Conservation (phyloP, 2,329 filamentous ascomycete genomes). For the Geoglossum cookeanum region DNA sequence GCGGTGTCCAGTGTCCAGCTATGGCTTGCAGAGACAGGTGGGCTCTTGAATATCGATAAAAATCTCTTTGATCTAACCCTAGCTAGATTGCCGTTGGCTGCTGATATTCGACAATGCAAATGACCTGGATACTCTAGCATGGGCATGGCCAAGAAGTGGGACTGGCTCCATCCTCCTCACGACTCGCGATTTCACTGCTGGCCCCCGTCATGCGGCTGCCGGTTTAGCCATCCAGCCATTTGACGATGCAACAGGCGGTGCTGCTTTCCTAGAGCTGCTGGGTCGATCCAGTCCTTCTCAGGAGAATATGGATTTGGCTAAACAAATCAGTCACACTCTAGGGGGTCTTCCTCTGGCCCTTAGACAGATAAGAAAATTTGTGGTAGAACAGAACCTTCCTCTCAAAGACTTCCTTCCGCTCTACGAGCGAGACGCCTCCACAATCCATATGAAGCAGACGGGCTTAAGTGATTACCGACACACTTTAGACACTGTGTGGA, state of each 20-base stretch:
- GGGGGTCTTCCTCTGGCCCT: no score
- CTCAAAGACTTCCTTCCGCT: no score
- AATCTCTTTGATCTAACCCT: not conserved
- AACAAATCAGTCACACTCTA: no score
- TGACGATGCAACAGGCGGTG: constrained; percentile 5
- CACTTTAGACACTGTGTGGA: no score
- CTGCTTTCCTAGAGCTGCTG: constrained; percentile 1
- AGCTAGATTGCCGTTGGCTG: not conserved
- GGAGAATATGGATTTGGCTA: not conserved
- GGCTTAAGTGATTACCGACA: no score
- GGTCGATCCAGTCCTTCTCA: not conserved
- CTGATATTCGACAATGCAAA: constrained; percentile 10
- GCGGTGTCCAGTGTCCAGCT: constrained; percentile 13
- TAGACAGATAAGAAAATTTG: no score
- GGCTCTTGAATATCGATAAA: constrained; percentile 16
- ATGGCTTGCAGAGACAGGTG: constrained; percentile 10
- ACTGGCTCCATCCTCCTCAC: constrained; percentile 14
- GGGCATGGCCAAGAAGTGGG: constrained; percentile 12
- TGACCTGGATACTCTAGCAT: constrained; percentile 12
- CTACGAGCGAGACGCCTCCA: no score
- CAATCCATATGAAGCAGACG: no score
- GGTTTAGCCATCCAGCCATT: constrained; percentile 8
- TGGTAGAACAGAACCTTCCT: no score
- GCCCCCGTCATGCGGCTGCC: constrained; percentile 8
- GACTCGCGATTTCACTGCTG: constrained; percentile 10